Evolutionary conservation across 768 basidiomycete species (phyloP), one percentile per base, ranked within the genome.

Genomic region (Suillus lakei): DNA sequence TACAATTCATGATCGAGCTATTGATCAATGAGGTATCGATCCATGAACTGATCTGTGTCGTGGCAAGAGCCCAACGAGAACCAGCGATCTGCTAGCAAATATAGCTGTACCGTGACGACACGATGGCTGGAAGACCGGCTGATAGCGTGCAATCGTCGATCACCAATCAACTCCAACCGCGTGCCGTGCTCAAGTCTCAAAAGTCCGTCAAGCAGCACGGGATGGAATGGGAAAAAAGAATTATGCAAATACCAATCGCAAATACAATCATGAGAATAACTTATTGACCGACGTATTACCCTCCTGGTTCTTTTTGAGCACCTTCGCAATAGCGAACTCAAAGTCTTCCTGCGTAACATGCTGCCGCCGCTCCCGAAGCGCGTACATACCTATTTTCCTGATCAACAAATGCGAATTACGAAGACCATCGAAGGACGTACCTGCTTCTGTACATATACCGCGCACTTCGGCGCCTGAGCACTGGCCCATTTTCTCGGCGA

Each of bases 401-500:
- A 64, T 59, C 54, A 38, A 28, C 53, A 46, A 69, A 50, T 15
- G 2, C 32, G 46, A 51, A 46, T 56, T 13, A 23, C 43, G 23
- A 16, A 41, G 15, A 60, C 30, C 66, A 12, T 12, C 13, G 34
- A 13, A 30, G 43, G 46, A 78, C 88, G 66, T 64, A 89, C 93
- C 93, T n/a, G 95, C 96, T 82, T 97, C 95, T 0, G 96, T 97
- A 76, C 95, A 97, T 70, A 98, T 98, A 79, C 96, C 97, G 18
- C 97, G 86, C 18, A 98, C 97, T 77, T 99, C 97, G 2, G 97
- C 97, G 69, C 97, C 97, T 2, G 95, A 97, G 75, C 97, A 98
- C 74, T 98, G 95, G 0, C 97, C 97, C 97, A 99, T 99, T 85
- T 99, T 99, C 77, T 99, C 97, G 0, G 97, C 97, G 3, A 99